Conservation (phyloP, 768 basidiomycete genomes). For the Lentinula lateritia region DNA sequence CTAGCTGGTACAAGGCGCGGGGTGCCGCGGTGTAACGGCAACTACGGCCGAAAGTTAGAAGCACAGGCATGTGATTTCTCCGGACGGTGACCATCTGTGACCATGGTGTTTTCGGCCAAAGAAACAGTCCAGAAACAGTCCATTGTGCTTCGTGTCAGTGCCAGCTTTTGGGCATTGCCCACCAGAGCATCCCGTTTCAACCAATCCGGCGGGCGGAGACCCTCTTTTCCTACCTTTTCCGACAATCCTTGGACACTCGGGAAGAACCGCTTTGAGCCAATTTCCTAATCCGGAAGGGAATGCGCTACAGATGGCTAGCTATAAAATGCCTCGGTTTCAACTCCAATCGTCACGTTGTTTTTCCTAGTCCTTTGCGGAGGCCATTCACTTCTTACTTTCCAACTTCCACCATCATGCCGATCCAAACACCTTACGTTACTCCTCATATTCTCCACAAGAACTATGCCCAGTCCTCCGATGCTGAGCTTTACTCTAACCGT, state of each 20-base stretch:
- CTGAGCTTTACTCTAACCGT: slow-evolving; percentile 57
- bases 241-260: slow-evolving; percentile 4
- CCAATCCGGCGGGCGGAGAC: slow-evolving; percentile 1
- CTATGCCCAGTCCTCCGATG: slow-evolving; percentile 72
- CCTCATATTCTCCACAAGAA: slow-evolving; percentile 86
- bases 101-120: neutral
- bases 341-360: slow-evolving; percentile 8
- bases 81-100: neutral
- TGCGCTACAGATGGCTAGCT: slow-evolving; percentile 23
- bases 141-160: neutral
- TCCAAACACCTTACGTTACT: slow-evolving; percentile 77
- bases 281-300: slow-evolving; percentile 28
- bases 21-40: neutral
- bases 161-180: slow-evolving; percentile 1
- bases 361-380: neutral
- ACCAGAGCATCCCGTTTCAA: neutral
- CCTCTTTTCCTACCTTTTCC: slow-evolving; percentile 4
- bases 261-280: slow-evolving; percentile 11
- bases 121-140: neutral
- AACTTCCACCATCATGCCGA: slow-evolving; percentile 56
- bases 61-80: neutral
- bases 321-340: slow-evolving; percentile 23
- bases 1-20: neutral
- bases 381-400: slow-evolving; percentile 16
- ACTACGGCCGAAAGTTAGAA: neutral